Evolutionary conservation across 108 stramenopile species (phyloP).

Genomic region (Chaetoceros tenuissimus): DNA sequence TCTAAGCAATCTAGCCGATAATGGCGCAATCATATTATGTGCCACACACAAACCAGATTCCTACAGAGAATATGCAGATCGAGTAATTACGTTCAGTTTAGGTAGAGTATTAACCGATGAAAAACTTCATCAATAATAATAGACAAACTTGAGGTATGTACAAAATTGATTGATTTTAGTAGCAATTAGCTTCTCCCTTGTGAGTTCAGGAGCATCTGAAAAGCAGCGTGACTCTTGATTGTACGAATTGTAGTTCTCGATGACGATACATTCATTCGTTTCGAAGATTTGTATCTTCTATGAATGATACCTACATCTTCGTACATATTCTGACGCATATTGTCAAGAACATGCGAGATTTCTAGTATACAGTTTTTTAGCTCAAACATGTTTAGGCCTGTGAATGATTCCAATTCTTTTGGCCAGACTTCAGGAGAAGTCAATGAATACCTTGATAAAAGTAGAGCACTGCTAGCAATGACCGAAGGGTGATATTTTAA

Average conservation of each 20-base stretch:
- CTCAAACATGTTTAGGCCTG: background rate
- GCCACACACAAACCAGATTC: conserved; percentile 24
- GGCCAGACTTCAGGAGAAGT: background rate
- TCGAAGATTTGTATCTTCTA: background rate
- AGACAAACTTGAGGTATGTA: too few relatives aligned
- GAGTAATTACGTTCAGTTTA: conserved; percentile 26
- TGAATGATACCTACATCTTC: background rate
- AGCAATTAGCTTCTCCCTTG: too few relatives aligned
- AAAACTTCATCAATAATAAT: background rate
- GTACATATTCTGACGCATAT: background rate
- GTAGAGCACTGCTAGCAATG: background rate
- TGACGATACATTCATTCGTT: background rate
- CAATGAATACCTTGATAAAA: background rate
- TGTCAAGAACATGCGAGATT: background rate
- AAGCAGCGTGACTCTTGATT: too few relatives aligned
- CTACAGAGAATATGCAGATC: conserved; percentile 11
- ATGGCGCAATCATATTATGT: conserved; percentile 22
- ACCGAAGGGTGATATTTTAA: background rate
- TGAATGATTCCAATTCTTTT: background rate
- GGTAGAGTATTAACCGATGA: conserved; percentile 21
- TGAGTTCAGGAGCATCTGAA: too few relatives aligned
- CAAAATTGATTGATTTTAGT: too few relatives aligned
- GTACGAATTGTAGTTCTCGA: background rate
- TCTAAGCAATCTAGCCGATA: conserved; percentile 16
- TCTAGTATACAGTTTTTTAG: background rate